Percentiles rank a stretch among this genome's conserved stretches.
Conservation (phyloP, 2,329 filamentous ascomycete species). For the Colletotrichum lupini region DNA sequence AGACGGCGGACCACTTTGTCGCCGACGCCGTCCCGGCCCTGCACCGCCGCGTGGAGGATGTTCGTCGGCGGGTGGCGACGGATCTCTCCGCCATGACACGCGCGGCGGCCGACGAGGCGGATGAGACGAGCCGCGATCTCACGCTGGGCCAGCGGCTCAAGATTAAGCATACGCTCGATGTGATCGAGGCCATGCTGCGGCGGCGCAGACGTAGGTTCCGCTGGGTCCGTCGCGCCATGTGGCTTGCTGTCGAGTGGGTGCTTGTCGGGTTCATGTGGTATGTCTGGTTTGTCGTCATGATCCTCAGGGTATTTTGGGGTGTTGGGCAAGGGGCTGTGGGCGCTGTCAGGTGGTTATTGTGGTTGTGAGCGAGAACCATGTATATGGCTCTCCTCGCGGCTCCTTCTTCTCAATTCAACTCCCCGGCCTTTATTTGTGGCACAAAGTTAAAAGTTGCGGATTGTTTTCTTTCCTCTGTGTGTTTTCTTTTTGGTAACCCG, state of each 20-base stretch:
- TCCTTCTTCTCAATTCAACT: neutral
- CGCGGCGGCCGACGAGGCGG: constrained; percentile 79
- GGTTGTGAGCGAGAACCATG: constrained; percentile 65
- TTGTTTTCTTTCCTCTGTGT: neutral
- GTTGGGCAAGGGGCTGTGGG: constrained; percentile 68
- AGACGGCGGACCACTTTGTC: constrained; percentile 68
- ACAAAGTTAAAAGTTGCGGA: too few relatives aligned
- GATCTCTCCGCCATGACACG: constrained; percentile 71
- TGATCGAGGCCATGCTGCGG: constrained; percentile 80
- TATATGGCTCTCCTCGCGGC: neutral
- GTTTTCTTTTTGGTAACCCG: neutral
- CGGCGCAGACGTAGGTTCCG: constrained; percentile 75
- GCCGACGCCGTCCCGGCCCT: constrained; percentile 66
- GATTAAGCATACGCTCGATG: constrained; percentile 83
- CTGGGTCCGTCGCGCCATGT: constrained; percentile 80
- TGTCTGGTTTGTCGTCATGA: constrained; percentile 89
- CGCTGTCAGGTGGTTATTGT: constrained; percentile 83
- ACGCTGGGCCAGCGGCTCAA: constrained; percentile 81
- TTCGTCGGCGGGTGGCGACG: constrained; percentile 60
- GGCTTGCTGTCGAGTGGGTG: constrained; percentile 87
- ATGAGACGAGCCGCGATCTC: constrained; percentile 80
- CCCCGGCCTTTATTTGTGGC: too few relatives aligned
- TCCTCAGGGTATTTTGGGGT: constrained; percentile 74
- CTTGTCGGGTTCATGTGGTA: constrained; percentile 94
- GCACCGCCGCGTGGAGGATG: constrained; percentile 57